Conservation (phyloP, 1,139 yeast species). For the Geotrichum histeridarum region DNA sequence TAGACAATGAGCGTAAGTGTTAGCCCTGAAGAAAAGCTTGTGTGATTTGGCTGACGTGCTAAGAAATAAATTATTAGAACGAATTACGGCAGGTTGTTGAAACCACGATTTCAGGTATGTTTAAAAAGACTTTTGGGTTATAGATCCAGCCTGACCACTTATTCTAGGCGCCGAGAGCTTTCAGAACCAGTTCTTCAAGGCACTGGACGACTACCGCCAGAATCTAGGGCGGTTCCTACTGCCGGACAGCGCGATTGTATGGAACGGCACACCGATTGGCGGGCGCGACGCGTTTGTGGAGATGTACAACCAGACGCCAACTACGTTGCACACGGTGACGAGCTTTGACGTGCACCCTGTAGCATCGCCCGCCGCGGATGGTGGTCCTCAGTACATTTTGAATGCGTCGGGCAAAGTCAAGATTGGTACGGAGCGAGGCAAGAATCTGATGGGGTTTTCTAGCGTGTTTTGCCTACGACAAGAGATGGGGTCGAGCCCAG, state of each 20-base stretch:
- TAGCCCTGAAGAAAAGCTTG: background rate
- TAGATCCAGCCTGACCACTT: background rate
- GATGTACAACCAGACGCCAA: slow-evolving; percentile 34
- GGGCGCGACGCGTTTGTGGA: slow-evolving; percentile 36
- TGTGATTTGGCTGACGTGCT: background rate
- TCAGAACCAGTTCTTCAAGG: slow-evolving; percentile 30
- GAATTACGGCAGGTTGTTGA: slow-evolving; percentile 4
- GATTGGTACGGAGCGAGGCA: slow-evolving; percentile 32
- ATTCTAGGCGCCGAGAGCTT: slow-evolving; percentile 20
- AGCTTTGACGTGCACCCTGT: slow-evolving; percentile 38
- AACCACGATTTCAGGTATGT: slow-evolving; percentile 3
- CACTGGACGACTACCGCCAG: slow-evolving; percentile 29
- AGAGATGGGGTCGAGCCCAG: slow-evolving; percentile 21
- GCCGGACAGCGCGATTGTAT: slow-evolving; percentile 35
- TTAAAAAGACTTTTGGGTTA: background rate
- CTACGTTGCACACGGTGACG: slow-evolving; percentile 32
- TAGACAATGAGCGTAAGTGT: slow-evolving; percentile 1
- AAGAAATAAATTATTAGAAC: background rate
- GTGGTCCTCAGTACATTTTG: slow-evolving; percentile 27
- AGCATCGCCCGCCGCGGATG: slow-evolving; percentile 23
- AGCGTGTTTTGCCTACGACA: slow-evolving; percentile 33
- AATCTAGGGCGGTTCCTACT: slow-evolving; percentile 28
- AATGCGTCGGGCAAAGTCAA: slow-evolving; percentile 34
- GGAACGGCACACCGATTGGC: slow-evolving; percentile 40
- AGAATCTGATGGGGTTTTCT: slow-evolving; percentile 33